Conservation (phyloP, 1,139 yeast genomes). For the Meyerozyma guilliermondii region DNA sequence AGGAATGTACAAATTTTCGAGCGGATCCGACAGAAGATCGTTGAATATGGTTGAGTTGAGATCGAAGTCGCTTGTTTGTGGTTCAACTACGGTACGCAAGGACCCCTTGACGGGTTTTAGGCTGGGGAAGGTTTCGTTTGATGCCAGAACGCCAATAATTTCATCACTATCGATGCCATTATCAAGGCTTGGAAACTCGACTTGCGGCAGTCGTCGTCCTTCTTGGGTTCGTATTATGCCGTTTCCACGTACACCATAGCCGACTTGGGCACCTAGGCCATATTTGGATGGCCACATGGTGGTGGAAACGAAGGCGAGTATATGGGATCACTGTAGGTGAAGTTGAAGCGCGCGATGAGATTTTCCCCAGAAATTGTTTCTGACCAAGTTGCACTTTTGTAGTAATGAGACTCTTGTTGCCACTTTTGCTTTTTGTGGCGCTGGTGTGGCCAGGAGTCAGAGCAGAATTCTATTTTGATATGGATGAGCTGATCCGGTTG, state of each 20-base stretch:
- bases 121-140: neutral
- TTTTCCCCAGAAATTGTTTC: neutral
- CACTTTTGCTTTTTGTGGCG: neutral
- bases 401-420: neutral
- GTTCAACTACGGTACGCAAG: neutral
- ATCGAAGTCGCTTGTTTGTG: constrained; percentile 11
- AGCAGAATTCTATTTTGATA: neutral
- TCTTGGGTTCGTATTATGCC: constrained; percentile 5
- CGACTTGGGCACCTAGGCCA: constrained; percentile 19
- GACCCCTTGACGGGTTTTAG: constrained; percentile 2
- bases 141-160: neutral
- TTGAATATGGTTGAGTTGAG: constrained; percentile 12
- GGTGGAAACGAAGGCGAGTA: neutral
- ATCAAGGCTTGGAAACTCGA: neutral
- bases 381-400: neutral
- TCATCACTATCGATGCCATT: neutral
- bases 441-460: neutral
- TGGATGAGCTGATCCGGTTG: neutral
- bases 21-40: constrained; percentile 6
- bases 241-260: constrained; percentile 20
- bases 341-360: neutral
- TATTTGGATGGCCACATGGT: constrained; percentile 21
- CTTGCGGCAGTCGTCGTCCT: neutral
- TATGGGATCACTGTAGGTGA: neutral
- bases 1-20: constrained; percentile 4